A percentile compares a stretch with the other conserved stretches of the same genome.
Evolutionary conservation across 2,329 filamentous ascomycete genomes (phyloP).

Genomic region (Sporothrix curviconia): DNA sequence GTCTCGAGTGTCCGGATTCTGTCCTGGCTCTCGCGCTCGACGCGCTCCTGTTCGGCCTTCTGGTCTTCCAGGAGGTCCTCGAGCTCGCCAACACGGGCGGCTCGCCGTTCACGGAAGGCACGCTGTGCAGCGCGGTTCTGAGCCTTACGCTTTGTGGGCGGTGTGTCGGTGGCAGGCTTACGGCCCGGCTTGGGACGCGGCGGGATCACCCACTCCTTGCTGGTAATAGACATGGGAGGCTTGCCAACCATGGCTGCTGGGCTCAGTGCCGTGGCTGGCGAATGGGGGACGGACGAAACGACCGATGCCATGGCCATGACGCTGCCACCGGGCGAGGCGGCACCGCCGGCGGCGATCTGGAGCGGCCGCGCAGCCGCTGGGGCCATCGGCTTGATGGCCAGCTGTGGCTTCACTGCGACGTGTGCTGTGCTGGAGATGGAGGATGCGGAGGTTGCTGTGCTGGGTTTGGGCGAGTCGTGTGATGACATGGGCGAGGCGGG

Average conservation of each 20-base stretch:
- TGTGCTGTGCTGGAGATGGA: slow-evolving; percentile 19
- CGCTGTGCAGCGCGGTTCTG: slow-evolving; percentile 91
- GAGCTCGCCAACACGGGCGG: slow-evolving; percentile 72
- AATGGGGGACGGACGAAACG: slow-evolving; percentile 36
- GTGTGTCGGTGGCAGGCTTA: slow-evolving; percentile 89
- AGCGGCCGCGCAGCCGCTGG: slow-evolving; percentile 21
- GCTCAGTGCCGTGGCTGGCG: slow-evolving; percentile 29
- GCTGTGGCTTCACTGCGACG: slow-evolving; percentile 13
- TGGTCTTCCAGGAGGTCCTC: slow-evolving; percentile 60
- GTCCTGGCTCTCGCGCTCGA: slow-evolving; percentile 51
- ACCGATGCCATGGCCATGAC: slow-evolving; percentile 44
- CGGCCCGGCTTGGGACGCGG: slow-evolving; percentile 82
- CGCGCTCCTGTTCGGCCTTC: slow-evolving; percentile 50
- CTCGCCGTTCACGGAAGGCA: slow-evolving; percentile 80
- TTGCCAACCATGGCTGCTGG: slow-evolving; percentile 25
- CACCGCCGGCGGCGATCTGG: slow-evolving; percentile 19
- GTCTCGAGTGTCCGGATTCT: slow-evolving; percentile 54
- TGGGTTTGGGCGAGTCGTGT: slow-evolving; percentile 14
- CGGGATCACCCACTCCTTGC: slow-evolving; percentile 79
- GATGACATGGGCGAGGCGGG: slow-evolving; percentile 16
- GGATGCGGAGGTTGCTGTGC: slow-evolving; percentile 17
- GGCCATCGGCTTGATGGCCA: slow-evolving; percentile 18
- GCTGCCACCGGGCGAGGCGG: slow-evolving; percentile 26
- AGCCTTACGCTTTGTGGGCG: slow-evolving; percentile 85
- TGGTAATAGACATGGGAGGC: slow-evolving; percentile 56